phyloP scores from a whole-genome alignment of 1,284 basidiomycete genomes.

The Trichosporon coremiiforme region DNA sequence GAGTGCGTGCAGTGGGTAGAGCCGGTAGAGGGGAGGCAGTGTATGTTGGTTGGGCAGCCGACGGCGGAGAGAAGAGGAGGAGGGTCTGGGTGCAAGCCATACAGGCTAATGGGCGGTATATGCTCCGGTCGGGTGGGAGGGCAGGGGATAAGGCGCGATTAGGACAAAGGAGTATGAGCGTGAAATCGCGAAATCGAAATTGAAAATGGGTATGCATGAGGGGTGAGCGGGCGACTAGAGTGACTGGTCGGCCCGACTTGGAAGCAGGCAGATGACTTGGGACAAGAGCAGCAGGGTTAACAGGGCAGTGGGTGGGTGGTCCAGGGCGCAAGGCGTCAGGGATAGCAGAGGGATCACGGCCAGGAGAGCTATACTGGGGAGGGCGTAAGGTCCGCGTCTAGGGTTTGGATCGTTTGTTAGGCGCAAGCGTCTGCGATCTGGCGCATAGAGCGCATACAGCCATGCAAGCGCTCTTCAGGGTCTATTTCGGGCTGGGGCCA shows the following conservation, averaged over 20 bases:
- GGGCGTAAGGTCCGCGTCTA: neutral
- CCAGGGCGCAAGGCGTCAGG: neutral
- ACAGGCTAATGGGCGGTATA: slow-evolving; percentile 10
- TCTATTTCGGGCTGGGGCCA: slow-evolving; percentile 11
- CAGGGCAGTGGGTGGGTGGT: too few relatives aligned
- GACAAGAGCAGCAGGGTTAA: too few relatives aligned
- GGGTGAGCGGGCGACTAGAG: too few relatives aligned
- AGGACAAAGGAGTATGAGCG: neutral
- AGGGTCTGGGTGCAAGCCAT: neutral
- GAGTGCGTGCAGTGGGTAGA: neutral
- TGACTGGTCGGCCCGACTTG: too few relatives aligned
- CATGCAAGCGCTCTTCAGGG: slow-evolving; percentile 10
- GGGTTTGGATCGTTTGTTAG: neutral
- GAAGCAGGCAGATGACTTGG: neutral
- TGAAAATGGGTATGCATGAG: neutral
- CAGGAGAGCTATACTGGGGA: slow-evolving; percentile 4
- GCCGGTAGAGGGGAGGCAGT: neutral
- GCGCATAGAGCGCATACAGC: neutral
- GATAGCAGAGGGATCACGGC: neutral
- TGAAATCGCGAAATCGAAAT: neutral
- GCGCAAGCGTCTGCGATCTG: neutral
- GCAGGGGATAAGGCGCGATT: neutral
- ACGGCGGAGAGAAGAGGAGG: neutral
- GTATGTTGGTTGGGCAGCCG: neutral
- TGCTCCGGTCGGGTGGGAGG: neutral